These are phyloP conservation scores for Apiospora saccharicola DNA, from an alignment of 2,329 filamentous ascomycete genomes.

Conservation along the genomic window DNA sequence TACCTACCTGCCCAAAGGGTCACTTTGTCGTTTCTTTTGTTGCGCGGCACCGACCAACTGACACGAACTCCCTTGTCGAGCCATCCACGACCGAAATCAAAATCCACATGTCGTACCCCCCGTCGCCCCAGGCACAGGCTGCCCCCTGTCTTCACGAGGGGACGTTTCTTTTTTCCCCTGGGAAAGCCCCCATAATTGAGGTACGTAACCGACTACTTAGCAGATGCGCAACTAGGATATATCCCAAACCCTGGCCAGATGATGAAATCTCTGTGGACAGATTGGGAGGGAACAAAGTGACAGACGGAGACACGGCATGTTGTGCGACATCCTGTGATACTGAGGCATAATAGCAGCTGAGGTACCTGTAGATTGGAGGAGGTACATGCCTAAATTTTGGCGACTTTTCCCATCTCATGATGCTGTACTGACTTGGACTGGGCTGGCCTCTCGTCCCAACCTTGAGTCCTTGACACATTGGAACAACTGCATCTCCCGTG, in stretches of 20 bases:
- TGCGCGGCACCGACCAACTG: conserved; percentile 6
- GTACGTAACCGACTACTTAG: conserved; percentile 11
- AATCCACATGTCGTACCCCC: not conserved
- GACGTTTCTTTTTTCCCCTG: conserved; percentile 9
- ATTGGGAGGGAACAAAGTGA: conserved; percentile 11
- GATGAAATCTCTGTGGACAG: conserved; percentile 19
- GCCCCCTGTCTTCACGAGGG: not conserved
- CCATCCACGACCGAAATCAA: not conserved
- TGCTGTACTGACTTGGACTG: not conserved
- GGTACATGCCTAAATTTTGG: not conserved
- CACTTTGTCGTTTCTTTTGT: not conserved
- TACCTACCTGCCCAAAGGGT: not conserved
- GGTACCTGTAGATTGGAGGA: conserved; percentile 5
- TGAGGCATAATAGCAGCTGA: not conserved
- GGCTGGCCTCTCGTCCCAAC: not conserved
- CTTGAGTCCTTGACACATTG: not conserved
- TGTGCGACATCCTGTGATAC: conserved; percentile 10
- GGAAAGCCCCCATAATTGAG: conserved; percentile 4
- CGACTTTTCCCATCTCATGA: conserved; percentile 3
- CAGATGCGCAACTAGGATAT: conserved; percentile 11
- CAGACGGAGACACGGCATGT: conserved; percentile 19
- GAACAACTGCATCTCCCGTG: not conserved
- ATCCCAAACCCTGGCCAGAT: conserved; percentile 1
- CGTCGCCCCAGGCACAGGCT: not conserved
- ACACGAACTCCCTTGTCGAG: not conserved